These are phyloP conservation scores for Triticum monococcum DNA, from an alignment of 176 grass and related monocot species.

Conservation along the genomic window DNA sequence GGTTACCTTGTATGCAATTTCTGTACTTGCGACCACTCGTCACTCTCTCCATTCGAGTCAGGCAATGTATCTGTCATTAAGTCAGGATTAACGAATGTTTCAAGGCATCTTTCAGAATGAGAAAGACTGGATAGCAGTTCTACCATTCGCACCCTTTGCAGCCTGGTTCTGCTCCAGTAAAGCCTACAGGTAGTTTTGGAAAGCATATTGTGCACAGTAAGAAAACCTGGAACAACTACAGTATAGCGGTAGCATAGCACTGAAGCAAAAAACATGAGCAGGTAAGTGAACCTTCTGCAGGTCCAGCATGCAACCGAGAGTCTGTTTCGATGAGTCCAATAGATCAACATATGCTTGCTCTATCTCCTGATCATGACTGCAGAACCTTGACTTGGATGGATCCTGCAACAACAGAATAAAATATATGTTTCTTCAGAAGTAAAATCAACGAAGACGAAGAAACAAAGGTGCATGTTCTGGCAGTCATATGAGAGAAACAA, in stretches of 20 bases:
- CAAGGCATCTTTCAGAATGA: background rate
- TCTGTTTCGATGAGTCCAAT: constrained; percentile 58
- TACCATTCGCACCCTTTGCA: constrained; percentile 28
- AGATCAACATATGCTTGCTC: constrained; percentile 68
- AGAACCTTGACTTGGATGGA: constrained; percentile 63
- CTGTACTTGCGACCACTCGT: constrained; percentile 74
- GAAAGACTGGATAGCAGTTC: background rate
- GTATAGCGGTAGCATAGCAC: background rate
- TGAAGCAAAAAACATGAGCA: background rate
- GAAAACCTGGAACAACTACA: background rate
- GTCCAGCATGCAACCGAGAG: constrained; percentile 63
- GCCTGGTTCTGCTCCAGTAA: constrained; percentile 71
- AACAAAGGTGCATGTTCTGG: background rate
- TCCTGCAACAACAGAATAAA: constrained; percentile 51
- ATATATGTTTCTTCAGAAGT: background rate
- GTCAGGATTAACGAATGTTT: background rate
- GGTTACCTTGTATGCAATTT: constrained; percentile 61
- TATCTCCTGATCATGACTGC: constrained; percentile 49
- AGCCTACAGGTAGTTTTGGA: constrained; percentile 49
- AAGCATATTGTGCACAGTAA: background rate
- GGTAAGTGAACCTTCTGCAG: constrained; percentile 73
- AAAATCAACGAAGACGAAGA: background rate
- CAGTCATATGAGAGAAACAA: background rate
- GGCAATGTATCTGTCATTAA: constrained; percentile 38
- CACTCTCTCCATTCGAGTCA: constrained; percentile 42